A percentile compares a stretch with the other conserved stretches of the same genome.
These are phyloP conservation scores for Trichosanthes cucumerina DNA, from an alignment of 306 rosid genomes.

Conservation along the genomic window DNA sequence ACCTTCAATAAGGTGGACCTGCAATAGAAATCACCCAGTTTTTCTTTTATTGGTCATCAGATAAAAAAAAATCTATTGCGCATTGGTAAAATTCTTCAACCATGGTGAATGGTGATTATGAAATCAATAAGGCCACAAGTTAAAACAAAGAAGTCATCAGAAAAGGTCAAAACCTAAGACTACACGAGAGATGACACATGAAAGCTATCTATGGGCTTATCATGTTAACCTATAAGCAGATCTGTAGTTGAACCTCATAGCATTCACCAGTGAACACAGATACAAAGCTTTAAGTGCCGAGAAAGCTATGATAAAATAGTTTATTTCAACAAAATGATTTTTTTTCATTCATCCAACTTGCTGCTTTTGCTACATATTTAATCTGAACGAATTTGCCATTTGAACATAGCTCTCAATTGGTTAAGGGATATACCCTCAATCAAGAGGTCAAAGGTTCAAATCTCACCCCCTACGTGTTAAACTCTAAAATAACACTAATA, in stretches of 20 bases:
- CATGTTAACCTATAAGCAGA: neutral
- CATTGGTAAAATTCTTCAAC: neutral
- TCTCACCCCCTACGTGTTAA: too few species aligned
- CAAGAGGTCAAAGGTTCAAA: too few species aligned
- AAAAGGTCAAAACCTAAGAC: neutral
- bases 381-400: neutral
- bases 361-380: neutral
- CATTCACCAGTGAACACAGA: neutral
- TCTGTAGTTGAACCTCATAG: neutral
- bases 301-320: neutral
- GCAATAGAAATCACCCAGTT: conserved; percentile 10
- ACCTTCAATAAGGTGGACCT: conserved; percentile 99
- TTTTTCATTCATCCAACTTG: neutral
- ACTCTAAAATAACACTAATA: too few species aligned
- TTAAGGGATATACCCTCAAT: neutral
- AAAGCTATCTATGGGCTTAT: neutral
- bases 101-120: neutral
- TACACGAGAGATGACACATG: neutral
- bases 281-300: neutral
- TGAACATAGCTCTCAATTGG: neutral
- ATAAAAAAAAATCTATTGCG: neutral
- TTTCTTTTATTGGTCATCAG: neutral
- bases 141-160: neutral
- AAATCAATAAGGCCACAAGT: neutral
- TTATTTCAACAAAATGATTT: neutral